Conservation (phyloP, 169 alveolate species). For the Cryptosporidium bovis region DNA sequence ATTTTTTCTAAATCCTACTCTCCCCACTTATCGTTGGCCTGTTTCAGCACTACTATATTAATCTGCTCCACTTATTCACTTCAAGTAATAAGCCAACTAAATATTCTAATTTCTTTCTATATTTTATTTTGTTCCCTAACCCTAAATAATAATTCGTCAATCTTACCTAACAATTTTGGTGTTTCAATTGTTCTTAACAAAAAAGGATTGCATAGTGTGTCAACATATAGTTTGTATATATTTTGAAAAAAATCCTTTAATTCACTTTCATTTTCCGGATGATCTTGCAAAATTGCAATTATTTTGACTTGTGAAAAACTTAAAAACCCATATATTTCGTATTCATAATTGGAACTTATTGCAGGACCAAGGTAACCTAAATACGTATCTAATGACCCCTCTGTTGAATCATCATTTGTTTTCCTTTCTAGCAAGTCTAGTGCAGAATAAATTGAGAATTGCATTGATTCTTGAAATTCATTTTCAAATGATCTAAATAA, state of each 20-base stretch:
- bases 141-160: slow-evolving; percentile 17
- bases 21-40: background rate
- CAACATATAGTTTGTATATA: slow-evolving; percentile 49
- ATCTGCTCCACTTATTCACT: background rate
- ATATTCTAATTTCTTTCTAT: slow-evolving; percentile 5
- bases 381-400: slow-evolving; percentile 44
- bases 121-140: slow-evolving; percentile 28
- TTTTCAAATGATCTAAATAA: slow-evolving; percentile 62
- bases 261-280: slow-evolving; percentile 63
- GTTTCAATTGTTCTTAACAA: slow-evolving; percentile 62
- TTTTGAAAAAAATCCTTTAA: slow-evolving; percentile 34
- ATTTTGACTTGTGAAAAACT: slow-evolving; percentile 65
- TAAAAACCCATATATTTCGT: slow-evolving; percentile 69
- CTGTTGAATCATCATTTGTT: slow-evolving; percentile 15
- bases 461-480: slow-evolving; percentile 47
- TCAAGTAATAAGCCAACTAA: no score
- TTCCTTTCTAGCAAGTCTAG: slow-evolving; percentile 55
- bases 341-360: slow-evolving; percentile 55
- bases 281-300: slow-evolving; percentile 63
- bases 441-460: slow-evolving; percentile 58
- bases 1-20: background rate
- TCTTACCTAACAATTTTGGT: slow-evolving; percentile 38
- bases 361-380: slow-evolving; percentile 71
- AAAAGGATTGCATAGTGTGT: slow-evolving; percentile 66
- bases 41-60: background rate